Percentiles rank a stretch among this genome's conserved stretches.
Evolutionary conservation across 176 grass and related monocot species (phyloP).

Genomic region (Bolboschoenus planiculmis): DNA sequence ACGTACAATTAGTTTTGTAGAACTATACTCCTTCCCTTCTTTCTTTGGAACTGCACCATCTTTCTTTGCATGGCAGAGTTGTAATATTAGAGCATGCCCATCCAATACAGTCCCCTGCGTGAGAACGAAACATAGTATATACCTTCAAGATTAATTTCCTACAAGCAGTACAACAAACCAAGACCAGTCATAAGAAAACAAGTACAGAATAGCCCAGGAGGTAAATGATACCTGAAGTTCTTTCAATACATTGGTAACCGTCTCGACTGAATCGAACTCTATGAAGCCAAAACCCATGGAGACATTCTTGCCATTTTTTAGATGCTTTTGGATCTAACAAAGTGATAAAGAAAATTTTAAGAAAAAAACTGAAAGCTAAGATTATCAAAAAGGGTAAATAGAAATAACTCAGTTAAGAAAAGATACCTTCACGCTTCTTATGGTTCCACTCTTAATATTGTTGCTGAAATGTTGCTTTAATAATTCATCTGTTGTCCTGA

Average conservation of each 20-base stretch:
- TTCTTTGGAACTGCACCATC: slow-evolving; percentile 48
- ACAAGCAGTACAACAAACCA: neutral
- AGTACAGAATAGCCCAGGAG: neutral
- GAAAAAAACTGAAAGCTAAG: slow-evolving; percentile 21
- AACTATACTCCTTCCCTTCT: slow-evolving; percentile 68
- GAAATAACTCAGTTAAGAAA: slow-evolving; percentile 22
- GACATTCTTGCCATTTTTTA: slow-evolving; percentile 85
- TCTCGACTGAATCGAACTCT: slow-evolving; percentile 94
- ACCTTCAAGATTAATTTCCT: neutral
- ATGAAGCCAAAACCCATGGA: slow-evolving; percentile 96
- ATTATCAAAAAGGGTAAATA: neutral
- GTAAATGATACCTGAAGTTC: slow-evolving; percentile 58
- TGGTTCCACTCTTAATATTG: slow-evolving; percentile 57
- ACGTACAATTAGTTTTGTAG: slow-evolving; percentile 81
- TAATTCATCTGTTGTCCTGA: slow-evolving; percentile 75
- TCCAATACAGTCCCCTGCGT: slow-evolving; percentile 83
- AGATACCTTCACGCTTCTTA: slow-evolving; percentile 83
- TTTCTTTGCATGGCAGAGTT: slow-evolving; percentile 81
- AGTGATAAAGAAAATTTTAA: slow-evolving; percentile 13
- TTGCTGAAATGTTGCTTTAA: slow-evolving; percentile 74
- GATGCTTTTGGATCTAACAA: slow-evolving; percentile 73
- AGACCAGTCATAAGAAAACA: neutral
- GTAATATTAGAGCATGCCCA: slow-evolving; percentile 86
- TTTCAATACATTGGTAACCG: slow-evolving; percentile 71
- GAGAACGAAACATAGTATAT: neutral